Conservation (phyloP, 306 rosid genomes). For the Oxytropis ochrocephala region DNA sequence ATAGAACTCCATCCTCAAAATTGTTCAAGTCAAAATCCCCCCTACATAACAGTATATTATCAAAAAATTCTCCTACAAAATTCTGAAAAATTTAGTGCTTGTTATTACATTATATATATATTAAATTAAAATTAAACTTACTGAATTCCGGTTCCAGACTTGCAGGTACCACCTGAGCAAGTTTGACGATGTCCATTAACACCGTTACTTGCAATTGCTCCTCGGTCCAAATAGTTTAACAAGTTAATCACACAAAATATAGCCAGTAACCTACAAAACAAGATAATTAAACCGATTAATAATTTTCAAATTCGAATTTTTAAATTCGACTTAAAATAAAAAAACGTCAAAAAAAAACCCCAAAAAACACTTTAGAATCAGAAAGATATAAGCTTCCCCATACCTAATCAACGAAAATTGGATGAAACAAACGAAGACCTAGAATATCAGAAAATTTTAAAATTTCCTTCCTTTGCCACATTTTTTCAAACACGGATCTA, state of each 20-base stretch:
- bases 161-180: constrained; percentile 66
- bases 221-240: constrained; percentile 88
- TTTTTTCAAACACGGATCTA: constrained; percentile 16
- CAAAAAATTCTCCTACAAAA: background rate
- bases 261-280: constrained; percentile 56
- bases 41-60: constrained; percentile 24
- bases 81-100: background rate
- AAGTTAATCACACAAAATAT: constrained; percentile 72
- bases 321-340: background rate
- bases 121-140: constrained; percentile 26
- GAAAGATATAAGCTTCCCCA: background rate
- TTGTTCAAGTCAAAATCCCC: constrained; percentile 60
- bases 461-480: background rate
- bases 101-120: background rate
- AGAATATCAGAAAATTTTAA: constrained; percentile 11
- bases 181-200: constrained; percentile 77
- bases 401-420: background rate
- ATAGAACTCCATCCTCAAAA: constrained; percentile 65
- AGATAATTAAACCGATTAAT: background rate
- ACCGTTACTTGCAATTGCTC: constrained; percentile 95
- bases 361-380: background rate
- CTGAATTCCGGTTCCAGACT: constrained; percentile 83
- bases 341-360: background rate
- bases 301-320: constrained; percentile 2
- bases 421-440: background rate